Conservation (phyloP, 2,329 filamentous ascomycete species). For the Didymella glomerata region DNA sequence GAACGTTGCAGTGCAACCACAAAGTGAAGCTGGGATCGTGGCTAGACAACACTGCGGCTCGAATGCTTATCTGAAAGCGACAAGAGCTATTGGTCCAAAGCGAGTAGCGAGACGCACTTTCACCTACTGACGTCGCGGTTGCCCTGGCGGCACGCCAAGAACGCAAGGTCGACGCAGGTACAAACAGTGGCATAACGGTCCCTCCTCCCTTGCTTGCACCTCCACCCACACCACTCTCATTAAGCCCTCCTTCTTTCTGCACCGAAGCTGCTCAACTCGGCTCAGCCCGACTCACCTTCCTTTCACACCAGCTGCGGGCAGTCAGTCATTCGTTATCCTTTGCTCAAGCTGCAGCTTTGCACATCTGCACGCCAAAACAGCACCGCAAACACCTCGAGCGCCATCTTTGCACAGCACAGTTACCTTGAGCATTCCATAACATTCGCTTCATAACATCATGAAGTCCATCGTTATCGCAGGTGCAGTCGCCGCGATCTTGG, state of each 20-base stretch:
- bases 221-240: constrained; percentile 31
- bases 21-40: not conserved
- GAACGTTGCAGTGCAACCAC: not conserved
- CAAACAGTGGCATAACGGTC: constrained; percentile 23
- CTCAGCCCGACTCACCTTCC: constrained; percentile 31
- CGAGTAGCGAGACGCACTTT: constrained; percentile 5
- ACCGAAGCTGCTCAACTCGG: constrained; percentile 28
- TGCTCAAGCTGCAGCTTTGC: constrained; percentile 15
- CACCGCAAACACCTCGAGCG: constrained; percentile 16
- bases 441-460: constrained; percentile 54
- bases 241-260: constrained; percentile 26
- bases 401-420: constrained; percentile 31
- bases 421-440: constrained; percentile 41
- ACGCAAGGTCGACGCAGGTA: constrained; percentile 25
- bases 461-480: constrained; percentile 53
- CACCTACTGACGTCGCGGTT: constrained; percentile 23
- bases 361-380: constrained; percentile 17
- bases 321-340: constrained; percentile 36
- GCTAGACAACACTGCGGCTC: not conserved
- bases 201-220: constrained; percentile 28
- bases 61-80: not conserved
- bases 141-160: constrained; percentile 25
- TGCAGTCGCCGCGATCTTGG: constrained; percentile 49
- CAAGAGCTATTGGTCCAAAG: not conserved
- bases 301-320: constrained; percentile 34